Percentiles rank a stretch among this genome's conserved stretches.
These are phyloP conservation scores for Ploettnerulaceae sp. DNA, from an alignment of 2,329 filamentous ascomycete species.

Conservation along the genomic window DNA sequence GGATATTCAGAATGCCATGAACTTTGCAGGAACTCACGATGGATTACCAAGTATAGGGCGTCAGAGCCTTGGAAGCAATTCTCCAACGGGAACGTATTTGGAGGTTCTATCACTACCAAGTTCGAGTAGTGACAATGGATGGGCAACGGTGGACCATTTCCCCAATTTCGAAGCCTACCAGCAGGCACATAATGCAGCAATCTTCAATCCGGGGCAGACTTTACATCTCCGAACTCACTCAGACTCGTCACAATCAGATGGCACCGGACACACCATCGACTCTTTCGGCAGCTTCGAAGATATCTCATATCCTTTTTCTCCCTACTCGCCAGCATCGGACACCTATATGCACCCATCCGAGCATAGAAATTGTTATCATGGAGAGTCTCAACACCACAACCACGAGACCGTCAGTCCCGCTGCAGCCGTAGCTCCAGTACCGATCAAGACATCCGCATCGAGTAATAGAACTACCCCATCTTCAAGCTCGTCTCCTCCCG, in stretches of 20 bases:
- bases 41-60: constrained; percentile 43
- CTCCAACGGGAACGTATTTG: constrained; percentile 73
- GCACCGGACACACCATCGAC: constrained; percentile 50
- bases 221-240: constrained; percentile 83
- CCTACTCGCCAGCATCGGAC: constrained; percentile 81
- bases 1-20: constrained; percentile 69
- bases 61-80: constrained; percentile 54
- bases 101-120: constrained; percentile 79
- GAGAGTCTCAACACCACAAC: constrained; percentile 47
- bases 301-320: constrained; percentile 59
- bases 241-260: constrained; percentile 75
- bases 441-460: constrained; percentile 60
- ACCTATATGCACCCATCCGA: constrained; percentile 56
- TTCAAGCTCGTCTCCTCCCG: constrained; percentile 57
- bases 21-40: constrained; percentile 42
- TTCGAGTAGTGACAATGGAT: constrained; percentile 81
- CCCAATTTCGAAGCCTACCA: constrained; percentile 65
- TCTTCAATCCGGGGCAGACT: constrained; percentile 90
- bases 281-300: constrained; percentile 77
- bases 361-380: constrained; percentile 59
- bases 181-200: constrained; percentile 54
- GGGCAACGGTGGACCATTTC: constrained; percentile 74
- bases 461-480: constrained; percentile 56
- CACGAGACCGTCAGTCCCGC: constrained; percentile 60
- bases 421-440: constrained; percentile 61